phyloP scores from a whole-genome alignment of 169 alveolate genomes.

The Besnoitia besnoiti region DNA sequence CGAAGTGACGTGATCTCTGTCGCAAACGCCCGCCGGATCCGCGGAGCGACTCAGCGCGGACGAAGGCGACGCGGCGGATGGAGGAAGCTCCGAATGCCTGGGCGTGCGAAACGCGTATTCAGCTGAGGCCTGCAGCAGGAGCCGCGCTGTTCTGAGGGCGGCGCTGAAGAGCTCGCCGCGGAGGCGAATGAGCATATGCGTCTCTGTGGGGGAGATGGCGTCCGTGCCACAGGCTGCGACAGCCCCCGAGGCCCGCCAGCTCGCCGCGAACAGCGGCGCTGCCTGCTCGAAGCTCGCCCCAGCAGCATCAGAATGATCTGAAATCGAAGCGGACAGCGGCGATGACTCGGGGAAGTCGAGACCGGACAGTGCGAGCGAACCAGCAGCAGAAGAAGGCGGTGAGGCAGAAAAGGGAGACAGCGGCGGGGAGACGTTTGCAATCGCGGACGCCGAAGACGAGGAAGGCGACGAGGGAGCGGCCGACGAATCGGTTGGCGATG shows the following conservation, averaged over 20 bases:
- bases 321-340: neutral
- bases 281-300: neutral
- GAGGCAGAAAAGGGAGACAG: neutral
- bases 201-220: neutral
- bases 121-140: neutral
- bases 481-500: neutral
- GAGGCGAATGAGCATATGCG: neutral
- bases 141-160: neutral
- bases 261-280: neutral
- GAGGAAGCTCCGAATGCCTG: neutral
- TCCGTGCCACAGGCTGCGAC: neutral
- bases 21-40: neutral
- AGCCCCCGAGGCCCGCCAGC: neutral
- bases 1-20: too few relatives aligned
- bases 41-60: neutral
- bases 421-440: neutral
- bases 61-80: neutral
- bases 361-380: neutral
- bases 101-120: neutral
- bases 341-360: neutral
- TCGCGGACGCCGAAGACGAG: neutral
- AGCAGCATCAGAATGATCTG: neutral
- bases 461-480: neutral
- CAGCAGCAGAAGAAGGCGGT: neutral
- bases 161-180: neutral